Evolutionary conservation across 768 basidiomycete species (phyloP).

Genomic region (Gelatoporia subvermispora): DNA sequence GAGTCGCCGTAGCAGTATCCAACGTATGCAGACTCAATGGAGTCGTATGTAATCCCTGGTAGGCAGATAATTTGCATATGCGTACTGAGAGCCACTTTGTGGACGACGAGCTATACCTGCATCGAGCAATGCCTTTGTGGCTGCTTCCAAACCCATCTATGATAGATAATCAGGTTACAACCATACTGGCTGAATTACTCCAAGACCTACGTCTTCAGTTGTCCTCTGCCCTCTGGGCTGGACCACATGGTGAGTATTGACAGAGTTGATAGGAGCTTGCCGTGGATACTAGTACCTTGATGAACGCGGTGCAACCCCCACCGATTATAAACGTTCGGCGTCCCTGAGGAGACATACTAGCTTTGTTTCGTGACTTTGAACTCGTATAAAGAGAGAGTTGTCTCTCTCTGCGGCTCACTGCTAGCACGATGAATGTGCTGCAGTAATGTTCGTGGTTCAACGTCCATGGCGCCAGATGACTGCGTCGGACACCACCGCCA

Average conservation of each 20-base stretch:
- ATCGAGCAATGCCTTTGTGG: constrained; percentile 82
- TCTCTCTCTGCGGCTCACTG: too few relatives aligned
- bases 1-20: constrained; percentile 82
- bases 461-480: too few relatives aligned
- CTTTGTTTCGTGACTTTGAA: too few relatives aligned
- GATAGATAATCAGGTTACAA: background rate
- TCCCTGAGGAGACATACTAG: constrained; percentile 14
- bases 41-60: constrained; percentile 79
- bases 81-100: background rate
- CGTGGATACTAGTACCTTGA: constrained; percentile 46
- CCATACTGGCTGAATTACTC: background rate
- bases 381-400: too few relatives aligned
- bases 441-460: too few relatives aligned
- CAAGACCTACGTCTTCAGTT: constrained; percentile 61
- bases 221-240: constrained; percentile 64
- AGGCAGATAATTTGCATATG: background rate
- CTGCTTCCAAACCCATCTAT: constrained; percentile 84
- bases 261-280: constrained; percentile 1
- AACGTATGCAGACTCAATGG: constrained; percentile 65
- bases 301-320: constrained; percentile 72
- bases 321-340: constrained; percentile 58
- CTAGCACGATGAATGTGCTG: too few relatives aligned
- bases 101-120: constrained; percentile 44
- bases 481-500: too few relatives aligned
- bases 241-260: background rate